These are phyloP conservation scores for Eucalyptus polybractea DNA, from an alignment of 345 rosid species.

Conservation along the genomic window DNA sequence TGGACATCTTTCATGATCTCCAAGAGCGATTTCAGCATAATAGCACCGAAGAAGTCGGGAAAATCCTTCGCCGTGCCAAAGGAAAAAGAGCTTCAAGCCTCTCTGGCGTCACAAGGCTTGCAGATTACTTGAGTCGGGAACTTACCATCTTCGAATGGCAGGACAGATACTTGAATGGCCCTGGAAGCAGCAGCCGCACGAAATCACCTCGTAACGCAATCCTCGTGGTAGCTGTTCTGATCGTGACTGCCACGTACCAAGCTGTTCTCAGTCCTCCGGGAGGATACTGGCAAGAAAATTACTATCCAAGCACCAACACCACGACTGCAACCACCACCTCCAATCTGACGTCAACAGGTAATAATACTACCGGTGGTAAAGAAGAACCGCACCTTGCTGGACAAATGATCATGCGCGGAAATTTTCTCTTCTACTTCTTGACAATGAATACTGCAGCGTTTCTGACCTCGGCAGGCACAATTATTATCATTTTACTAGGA, in stretches of 20 bases:
- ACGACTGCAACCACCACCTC: no score
- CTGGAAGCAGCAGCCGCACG: not conserved
- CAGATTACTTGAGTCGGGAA: not conserved
- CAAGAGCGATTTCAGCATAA: not conserved
- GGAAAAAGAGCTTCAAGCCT: not conserved
- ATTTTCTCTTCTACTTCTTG: fast-evolving
- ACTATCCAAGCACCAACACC: no score
- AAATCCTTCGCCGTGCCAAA: not conserved
- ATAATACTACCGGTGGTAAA: not conserved
- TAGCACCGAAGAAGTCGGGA: not conserved
- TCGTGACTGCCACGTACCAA: not conserved
- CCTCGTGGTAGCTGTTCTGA: not conserved
- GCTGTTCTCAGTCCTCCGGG: not conserved
- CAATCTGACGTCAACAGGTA: no score
- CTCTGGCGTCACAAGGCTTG: not conserved
- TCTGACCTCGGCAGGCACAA: not conserved
- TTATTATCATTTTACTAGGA: not conserved
- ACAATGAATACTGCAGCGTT: not conserved
- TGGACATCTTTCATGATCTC: not conserved
- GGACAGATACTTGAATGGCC: not conserved
- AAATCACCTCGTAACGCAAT: not conserved
- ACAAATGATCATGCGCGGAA: not conserved
- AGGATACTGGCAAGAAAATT: not conserved
- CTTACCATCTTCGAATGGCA: not conserved
- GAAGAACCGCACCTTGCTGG: not conserved